Percentiles rank a stretch among this genome's conserved stretches.
Conservation (phyloP, 306 rosid genomes). For the Cucumis cinereus region DNA sequence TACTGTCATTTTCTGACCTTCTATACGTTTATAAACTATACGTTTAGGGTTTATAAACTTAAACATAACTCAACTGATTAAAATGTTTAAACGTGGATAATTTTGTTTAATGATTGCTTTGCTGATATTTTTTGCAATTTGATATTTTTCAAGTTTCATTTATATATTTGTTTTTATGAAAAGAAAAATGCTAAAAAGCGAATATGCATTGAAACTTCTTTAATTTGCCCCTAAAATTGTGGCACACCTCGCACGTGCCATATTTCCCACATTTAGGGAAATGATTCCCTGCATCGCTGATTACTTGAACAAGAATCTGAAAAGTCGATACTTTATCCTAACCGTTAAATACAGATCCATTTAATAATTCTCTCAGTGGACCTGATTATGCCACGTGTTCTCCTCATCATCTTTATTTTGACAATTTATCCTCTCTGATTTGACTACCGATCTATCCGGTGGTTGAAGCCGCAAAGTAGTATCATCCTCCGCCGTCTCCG, state of each 20-base stretch:
- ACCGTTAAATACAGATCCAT: constrained; percentile 41
- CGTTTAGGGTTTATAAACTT: too few species aligned
- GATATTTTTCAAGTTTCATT: too few species aligned
- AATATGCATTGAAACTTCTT: neutral
- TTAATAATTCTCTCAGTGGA: constrained; percentile 28
- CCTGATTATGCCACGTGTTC: constrained; percentile 39
- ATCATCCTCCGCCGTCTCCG: constrained; percentile 23
- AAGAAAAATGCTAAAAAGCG: neutral
- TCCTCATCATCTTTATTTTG: constrained; percentile 17
- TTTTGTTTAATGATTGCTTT: neutral
- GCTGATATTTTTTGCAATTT: too few species aligned
- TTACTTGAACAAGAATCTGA: neutral
- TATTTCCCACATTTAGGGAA: neutral
- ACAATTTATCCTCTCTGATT: constrained; percentile 47
- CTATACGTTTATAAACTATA: too few species aligned
- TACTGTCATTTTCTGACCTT: too few species aligned
- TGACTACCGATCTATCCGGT: constrained; percentile 20
- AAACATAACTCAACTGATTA: too few species aligned
- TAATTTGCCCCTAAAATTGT: neutral
- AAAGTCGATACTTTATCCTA: neutral
- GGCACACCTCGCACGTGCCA: constrained; percentile 4
- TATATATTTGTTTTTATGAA: too few species aligned
- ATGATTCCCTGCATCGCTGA: neutral
- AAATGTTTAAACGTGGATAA: too few species aligned
- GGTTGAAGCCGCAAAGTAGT: constrained; percentile 32